phyloP scores from a whole-genome alignment of 306 rosid genomes.

The Gastrolobium bilobum region DNA sequence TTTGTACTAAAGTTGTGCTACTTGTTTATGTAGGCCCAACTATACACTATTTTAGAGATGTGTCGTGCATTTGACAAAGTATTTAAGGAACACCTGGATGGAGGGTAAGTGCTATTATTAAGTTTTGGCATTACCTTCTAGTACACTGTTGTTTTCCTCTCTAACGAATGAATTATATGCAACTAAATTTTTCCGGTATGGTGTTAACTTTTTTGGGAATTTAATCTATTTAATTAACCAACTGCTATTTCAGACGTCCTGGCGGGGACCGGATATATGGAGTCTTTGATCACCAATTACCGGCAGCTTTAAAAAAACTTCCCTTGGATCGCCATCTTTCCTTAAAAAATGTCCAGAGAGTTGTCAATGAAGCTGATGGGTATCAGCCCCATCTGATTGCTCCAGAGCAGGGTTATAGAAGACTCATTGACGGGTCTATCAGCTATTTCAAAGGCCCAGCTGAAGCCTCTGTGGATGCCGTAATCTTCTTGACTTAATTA shows the following conservation, averaged over 20 bases:
- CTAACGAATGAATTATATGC: conserved; percentile 20
- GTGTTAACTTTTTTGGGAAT: conserved; percentile 8
- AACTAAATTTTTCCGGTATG: not conserved
- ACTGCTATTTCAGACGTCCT: conserved; percentile 76
- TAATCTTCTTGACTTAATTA: conserved; percentile 57
- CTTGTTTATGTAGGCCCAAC: conserved; percentile 77
- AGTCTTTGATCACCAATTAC: conserved; percentile 95
- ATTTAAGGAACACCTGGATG: conserved; percentile 96
- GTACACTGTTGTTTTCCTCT: conserved; percentile 21
- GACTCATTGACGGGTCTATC: conserved; percentile 95
- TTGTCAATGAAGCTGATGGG: conserved; percentile 98
- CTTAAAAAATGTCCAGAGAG: conserved; percentile 86
- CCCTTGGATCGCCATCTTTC: conserved; percentile 97
- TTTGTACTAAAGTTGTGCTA: conserved; percentile 37
- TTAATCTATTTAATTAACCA: conserved; percentile 31
- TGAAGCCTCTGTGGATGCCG: conserved; percentile 99
- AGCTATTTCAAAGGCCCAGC: conserved; percentile 98
- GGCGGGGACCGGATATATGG: conserved; percentile 99
- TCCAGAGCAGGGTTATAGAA: conserved; percentile 98
- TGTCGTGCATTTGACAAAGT: conserved; percentile 99
- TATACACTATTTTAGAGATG: conserved; percentile 93
- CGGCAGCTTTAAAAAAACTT: conserved; percentile 95
- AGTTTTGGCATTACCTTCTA: conserved; percentile 35
- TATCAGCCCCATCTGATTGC: conserved; percentile 99
- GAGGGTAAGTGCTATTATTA: conserved; percentile 75